A percentile compares a stretch with the other conserved stretches of the same genome.
These are phyloP conservation scores for Dalechampia spathulata DNA, from an alignment of 441 rosid genomes.

Conservation along the genomic window DNA sequence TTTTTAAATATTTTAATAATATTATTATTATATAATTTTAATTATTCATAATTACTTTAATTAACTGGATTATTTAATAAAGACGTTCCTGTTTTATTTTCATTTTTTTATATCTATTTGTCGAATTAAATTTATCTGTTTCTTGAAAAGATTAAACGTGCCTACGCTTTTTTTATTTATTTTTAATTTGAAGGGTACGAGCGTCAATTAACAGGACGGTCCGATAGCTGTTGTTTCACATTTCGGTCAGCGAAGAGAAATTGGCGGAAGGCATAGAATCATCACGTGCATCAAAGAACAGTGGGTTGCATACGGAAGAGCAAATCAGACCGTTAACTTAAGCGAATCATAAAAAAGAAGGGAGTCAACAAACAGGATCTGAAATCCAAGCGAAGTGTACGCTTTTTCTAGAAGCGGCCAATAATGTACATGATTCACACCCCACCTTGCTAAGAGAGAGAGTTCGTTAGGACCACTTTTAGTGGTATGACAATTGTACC, in stretches of 20 bases:
- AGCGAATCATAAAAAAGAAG: neutral
- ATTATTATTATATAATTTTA: too few species aligned
- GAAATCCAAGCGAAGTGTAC: slow-evolving; percentile 18
- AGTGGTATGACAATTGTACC: slow-evolving; percentile 14
- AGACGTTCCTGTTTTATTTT: too few species aligned
- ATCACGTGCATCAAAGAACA: slow-evolving; percentile 25
- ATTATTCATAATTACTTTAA: too few species aligned
- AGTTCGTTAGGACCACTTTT: slow-evolving; percentile 26
- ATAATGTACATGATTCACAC: slow-evolving; percentile 20
- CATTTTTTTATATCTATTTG: too few species aligned
- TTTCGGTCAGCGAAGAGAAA: slow-evolving; percentile 22
- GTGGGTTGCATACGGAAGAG: neutral
- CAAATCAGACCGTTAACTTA: slow-evolving; percentile 22
- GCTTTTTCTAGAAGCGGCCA: slow-evolving; percentile 14
- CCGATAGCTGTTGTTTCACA: slow-evolving; percentile 12
- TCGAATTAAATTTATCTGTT: too few species aligned
- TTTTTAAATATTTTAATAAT: too few species aligned
- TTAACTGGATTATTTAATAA: too few species aligned
- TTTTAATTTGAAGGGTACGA: slow-evolving; percentile 28
- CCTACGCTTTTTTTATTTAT: too few species aligned
- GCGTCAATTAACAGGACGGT: slow-evolving; percentile 27
- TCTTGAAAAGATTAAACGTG: too few species aligned
- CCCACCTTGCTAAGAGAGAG: slow-evolving; percentile 14
- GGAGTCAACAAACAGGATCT: neutral
- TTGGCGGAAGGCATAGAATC: slow-evolving; percentile 17